Evolutionary conservation across 2,329 filamentous ascomycete species (phyloP).

Genomic region (Aureobasidium sp.): DNA sequence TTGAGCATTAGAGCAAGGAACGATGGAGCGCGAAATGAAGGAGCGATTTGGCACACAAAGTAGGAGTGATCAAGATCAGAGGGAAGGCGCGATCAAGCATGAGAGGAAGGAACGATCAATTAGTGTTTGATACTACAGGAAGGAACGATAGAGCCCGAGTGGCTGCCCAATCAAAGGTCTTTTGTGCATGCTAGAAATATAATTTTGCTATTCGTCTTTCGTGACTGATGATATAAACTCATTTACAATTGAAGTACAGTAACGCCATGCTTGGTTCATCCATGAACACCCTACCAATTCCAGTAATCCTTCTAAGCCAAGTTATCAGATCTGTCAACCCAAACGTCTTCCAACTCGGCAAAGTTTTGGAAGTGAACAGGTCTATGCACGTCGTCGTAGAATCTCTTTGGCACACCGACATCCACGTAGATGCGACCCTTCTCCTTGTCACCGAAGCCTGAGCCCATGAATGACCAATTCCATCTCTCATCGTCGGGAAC

Average conservation of each 20-base stretch:
- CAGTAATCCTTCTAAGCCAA: slow-evolving; percentile 56
- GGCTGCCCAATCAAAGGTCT: too few relatives aligned
- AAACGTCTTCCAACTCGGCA: slow-evolving; percentile 91
- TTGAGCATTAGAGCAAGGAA: too few relatives aligned
- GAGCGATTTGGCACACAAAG: too few relatives aligned
- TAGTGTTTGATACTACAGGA: too few relatives aligned
- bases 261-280: slow-evolving; percentile 1
- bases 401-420: slow-evolving; percentile 78
- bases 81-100: too few relatives aligned
- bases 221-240: background rate
- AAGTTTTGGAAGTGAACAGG: slow-evolving; percentile 97
- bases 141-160: too few relatives aligned
- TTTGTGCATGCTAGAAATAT: background rate
- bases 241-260: background rate
- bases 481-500: slow-evolving; percentile 83
- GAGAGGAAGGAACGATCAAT: too few relatives aligned
- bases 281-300: background rate
- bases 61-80: too few relatives aligned
- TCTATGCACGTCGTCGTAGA: slow-evolving; percentile 88
- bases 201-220: background rate
- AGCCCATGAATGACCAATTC: slow-evolving; percentile 99
- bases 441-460: slow-evolving; percentile 75
- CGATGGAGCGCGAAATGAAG: too few relatives aligned
- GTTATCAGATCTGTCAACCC: slow-evolving; percentile 86
- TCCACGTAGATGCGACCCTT: slow-evolving; percentile 80